Evolutionary conservation across 2,329 filamentous ascomycete genomes (phyloP).

Genomic region (Talaromyces amestolkiae): DNA sequence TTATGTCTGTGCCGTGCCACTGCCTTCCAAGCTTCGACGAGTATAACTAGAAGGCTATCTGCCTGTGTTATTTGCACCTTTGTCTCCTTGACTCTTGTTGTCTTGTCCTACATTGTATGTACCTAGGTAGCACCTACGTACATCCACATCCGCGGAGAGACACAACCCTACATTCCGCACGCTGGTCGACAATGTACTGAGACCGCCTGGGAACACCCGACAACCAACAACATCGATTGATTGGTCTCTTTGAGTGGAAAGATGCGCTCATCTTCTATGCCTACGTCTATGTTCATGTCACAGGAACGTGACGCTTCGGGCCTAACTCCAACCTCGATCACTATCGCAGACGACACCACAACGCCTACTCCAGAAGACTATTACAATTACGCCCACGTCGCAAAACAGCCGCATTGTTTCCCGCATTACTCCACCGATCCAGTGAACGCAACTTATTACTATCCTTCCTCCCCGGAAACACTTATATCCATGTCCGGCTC

Average conservation of each 20-base stretch:
- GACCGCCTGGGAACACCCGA: neutral
- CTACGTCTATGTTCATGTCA: neutral
- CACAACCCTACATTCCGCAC: slow-evolving; percentile 15
- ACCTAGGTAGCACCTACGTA: neutral
- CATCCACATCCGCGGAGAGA: neutral
- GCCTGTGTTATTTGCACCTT: neutral
- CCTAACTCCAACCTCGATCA: slow-evolving; percentile 3
- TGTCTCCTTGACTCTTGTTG: neutral
- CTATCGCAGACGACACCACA: slow-evolving; percentile 20
- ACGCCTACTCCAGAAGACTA: slow-evolving; percentile 2
- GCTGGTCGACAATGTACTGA: slow-evolving; percentile 5
- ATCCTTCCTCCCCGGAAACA: slow-evolving; percentile 21
- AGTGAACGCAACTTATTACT: slow-evolving; percentile 8
- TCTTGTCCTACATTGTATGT: neutral
- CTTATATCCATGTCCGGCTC: slow-evolving; percentile 27
- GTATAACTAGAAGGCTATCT: slow-evolving; percentile 6
- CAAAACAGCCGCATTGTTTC: slow-evolving; percentile 8
- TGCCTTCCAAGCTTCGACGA: neutral
- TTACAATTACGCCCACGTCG: neutral
- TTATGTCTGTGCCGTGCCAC: slow-evolving; percentile 5
- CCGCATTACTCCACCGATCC: neutral
- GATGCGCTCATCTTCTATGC: neutral
- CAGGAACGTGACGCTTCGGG: slow-evolving; percentile 4
- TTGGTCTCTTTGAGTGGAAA: neutral
- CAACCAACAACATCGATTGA: neutral